These are phyloP conservation scores for Helotiales sp. DNA, from an alignment of 2,329 filamentous ascomycete species.

Conservation along the genomic window DNA sequence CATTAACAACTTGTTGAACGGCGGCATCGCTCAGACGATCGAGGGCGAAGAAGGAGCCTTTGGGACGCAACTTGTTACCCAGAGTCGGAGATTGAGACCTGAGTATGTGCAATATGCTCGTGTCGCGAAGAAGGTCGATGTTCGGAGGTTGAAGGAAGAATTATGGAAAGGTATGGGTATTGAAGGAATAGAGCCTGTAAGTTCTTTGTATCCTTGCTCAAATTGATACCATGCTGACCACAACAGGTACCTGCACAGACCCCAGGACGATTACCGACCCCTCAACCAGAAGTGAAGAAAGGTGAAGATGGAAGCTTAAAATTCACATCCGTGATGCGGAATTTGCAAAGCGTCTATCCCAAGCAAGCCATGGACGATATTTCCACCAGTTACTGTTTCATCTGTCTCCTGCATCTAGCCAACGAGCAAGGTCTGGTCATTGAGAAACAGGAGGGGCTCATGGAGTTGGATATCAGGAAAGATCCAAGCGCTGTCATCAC, in stretches of 20 bases:
- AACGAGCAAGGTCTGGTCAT: constrained; percentile 74
- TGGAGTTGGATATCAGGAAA: constrained; percentile 61
- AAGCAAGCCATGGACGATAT: constrained; percentile 89
- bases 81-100: constrained; percentile 60
- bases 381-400: constrained; percentile 91
- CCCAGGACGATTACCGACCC: constrained; percentile 36
- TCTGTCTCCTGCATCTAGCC: constrained; percentile 73
- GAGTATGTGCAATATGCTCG: constrained; percentile 72
- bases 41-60: constrained; percentile 46
- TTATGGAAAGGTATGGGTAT: constrained; percentile 67
- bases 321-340: constrained; percentile 92
- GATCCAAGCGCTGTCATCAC: constrained; percentile 61
- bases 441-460: constrained; percentile 49
- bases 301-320: constrained; percentile 58
- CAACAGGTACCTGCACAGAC: constrained; percentile 27
- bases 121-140: constrained; percentile 71
- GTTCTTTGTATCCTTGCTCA: constrained; percentile 19
- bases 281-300: constrained; percentile 33
- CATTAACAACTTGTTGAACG: constrained; percentile 51
- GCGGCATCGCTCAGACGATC: constrained; percentile 47
- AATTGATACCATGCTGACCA: constrained; percentile 15
- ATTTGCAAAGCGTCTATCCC: constrained; percentile 81
- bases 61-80: constrained; percentile 67
- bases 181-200: constrained; percentile 50
- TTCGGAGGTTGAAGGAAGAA: constrained; percentile 67